A percentile compares a stretch with the other conserved stretches of the same genome.
Conservation (phyloP, 805 yeast genomes). For the Metschnikowia anglica region DNA sequence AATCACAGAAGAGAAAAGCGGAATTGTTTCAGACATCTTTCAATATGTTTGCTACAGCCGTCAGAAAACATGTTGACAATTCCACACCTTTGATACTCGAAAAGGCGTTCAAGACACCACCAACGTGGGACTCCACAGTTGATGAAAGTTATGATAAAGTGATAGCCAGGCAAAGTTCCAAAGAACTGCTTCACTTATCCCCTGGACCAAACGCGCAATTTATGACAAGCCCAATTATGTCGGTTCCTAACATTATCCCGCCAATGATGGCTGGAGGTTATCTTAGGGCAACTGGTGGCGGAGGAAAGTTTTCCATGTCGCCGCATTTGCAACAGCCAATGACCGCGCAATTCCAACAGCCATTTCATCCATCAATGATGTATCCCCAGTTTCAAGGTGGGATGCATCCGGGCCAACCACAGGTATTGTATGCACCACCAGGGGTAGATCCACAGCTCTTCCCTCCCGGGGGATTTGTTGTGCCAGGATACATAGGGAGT, state of each 20-base stretch:
- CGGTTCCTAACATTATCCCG: slow-evolving; percentile 21
- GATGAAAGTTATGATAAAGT: slow-evolving; percentile 55
- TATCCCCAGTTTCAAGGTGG: slow-evolving; percentile 36
- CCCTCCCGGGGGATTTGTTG: slow-evolving; percentile 38
- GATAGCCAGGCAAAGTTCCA: slow-evolving; percentile 41
- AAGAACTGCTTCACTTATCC: slow-evolving; percentile 18
- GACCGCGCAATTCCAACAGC: slow-evolving; percentile 39
- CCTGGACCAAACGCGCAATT: slow-evolving; percentile 26
- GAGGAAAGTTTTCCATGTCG: slow-evolving; percentile 22
- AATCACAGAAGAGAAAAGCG: slow-evolving; percentile 34
- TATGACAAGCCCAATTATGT: slow-evolving; percentile 32
- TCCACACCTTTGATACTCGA: slow-evolving; percentile 43
- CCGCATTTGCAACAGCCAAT: slow-evolving; percentile 35
- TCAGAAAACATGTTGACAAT: slow-evolving; percentile 27
- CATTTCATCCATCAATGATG: slow-evolving; percentile 39
- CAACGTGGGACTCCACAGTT: slow-evolving; percentile 67
- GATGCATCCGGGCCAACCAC: slow-evolving; percentile 35
- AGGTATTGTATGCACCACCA: slow-evolving; percentile 31
- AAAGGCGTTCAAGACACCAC: slow-evolving; percentile 68
- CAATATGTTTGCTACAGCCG: slow-evolving; percentile 52
- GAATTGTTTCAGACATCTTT: slow-evolving; percentile 45
- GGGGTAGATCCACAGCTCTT: slow-evolving; percentile 33
- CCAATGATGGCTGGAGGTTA: slow-evolving; percentile 22
- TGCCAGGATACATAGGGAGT: slow-evolving; percentile 30
- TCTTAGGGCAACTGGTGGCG: slow-evolving; percentile 14